Conservation (phyloP, 2,329 filamentous ascomycete genomes). For the Furcasterigmium sp. region DNA sequence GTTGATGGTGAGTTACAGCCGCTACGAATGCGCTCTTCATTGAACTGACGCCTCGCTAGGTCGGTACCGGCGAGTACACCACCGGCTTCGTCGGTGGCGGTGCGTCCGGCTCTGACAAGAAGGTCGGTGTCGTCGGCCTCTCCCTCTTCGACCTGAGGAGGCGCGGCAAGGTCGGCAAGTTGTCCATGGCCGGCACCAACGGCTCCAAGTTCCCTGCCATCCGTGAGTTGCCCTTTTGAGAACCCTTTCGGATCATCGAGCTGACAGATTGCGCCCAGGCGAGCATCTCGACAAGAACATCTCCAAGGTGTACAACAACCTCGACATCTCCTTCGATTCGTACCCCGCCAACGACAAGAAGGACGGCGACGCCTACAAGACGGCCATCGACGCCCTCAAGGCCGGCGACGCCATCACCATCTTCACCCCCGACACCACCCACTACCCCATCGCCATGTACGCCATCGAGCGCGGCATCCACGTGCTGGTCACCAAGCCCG, state of each 20-base stretch:
- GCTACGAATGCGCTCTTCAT: background rate
- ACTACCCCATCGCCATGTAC: slow-evolving; percentile 88
- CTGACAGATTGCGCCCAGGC: slow-evolving; percentile 38
- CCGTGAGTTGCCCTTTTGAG: slow-evolving; percentile 47
- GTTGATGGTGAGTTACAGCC: slow-evolving; percentile 53
- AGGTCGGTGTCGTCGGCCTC: slow-evolving; percentile 87
- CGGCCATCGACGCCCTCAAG: slow-evolving; percentile 76
- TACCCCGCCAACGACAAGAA: slow-evolving; percentile 69
- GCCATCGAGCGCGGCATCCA: slow-evolving; percentile 85
- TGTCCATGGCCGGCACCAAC: slow-evolving; percentile 87
- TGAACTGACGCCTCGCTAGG: slow-evolving; percentile 36
- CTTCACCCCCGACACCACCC: slow-evolving; percentile 91
- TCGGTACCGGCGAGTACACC: slow-evolving; percentile 94
- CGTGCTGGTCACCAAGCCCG: slow-evolving; percentile 91
- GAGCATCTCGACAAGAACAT: slow-evolving; percentile 87
- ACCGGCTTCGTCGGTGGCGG: slow-evolving; percentile 86
- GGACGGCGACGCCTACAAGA: slow-evolving; percentile 81
- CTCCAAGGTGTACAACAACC: slow-evolving; percentile 76
- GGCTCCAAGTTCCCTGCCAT: slow-evolving; percentile 90
- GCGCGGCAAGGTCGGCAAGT: slow-evolving; percentile 78
- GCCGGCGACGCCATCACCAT: slow-evolving; percentile 89
- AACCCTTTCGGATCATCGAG: background rate
- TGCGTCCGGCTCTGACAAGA: slow-evolving; percentile 87
- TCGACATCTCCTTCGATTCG: slow-evolving; percentile 82
- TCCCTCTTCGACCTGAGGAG: slow-evolving; percentile 85